phyloP scores from a whole-genome alignment of 768 basidiomycete genomes.

The Mycena haematopus region DNA sequence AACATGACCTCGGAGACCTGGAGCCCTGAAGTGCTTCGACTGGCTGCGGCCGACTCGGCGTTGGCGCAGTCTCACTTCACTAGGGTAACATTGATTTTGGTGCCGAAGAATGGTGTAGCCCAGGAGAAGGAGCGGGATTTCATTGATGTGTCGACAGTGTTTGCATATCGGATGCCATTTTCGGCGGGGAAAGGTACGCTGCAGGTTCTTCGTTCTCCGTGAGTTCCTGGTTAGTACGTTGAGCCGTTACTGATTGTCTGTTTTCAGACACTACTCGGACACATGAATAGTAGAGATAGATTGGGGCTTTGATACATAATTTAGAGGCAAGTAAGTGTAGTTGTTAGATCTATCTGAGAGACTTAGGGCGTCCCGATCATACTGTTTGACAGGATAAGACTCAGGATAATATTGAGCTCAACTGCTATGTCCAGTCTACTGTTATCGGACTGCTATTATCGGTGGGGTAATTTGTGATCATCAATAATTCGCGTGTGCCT shows the following conservation, averaged over 20 bases:
- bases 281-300: too few relatives aligned
- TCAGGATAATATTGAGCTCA: too few relatives aligned
- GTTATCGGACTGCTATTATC: too few relatives aligned
- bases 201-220: conserved; percentile 15
- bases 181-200: conserved; percentile 2
- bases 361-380: too few relatives aligned
- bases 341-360: too few relatives aligned
- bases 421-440: too few relatives aligned
- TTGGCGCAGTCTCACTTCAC: background rate
- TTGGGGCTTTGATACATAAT: too few relatives aligned
- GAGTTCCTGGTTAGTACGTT: background rate
- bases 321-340: too few relatives aligned
- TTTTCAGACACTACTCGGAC: background rate
- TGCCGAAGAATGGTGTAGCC: background rate
- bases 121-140: background rate
- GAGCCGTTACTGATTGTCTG: background rate
- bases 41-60: background rate
- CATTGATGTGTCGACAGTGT: conserved; percentile 10
- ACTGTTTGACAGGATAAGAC: too few relatives aligned
- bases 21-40: background rate
- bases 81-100: conserved; percentile 2
- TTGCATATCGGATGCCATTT: background rate
- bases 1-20: background rate
- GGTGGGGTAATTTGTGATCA: too few relatives aligned
- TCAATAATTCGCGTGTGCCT: too few relatives aligned